phyloP scores from a whole-genome alignment of 176 grass and related monocot genomes.

The Musa troglodytarum region DNA sequence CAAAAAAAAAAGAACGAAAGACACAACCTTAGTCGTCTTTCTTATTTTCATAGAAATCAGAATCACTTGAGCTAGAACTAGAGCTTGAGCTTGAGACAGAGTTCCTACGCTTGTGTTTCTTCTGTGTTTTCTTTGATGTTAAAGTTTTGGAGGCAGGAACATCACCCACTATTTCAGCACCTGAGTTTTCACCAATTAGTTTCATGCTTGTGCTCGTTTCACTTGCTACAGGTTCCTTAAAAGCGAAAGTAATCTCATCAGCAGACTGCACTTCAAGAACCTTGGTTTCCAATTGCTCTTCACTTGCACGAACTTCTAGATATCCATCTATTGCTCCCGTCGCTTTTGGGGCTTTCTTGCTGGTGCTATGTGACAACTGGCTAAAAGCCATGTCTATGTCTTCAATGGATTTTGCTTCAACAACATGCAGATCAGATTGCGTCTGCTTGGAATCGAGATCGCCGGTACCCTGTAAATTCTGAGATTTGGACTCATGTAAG shows the following conservation, averaged over 20 bases:
- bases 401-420: conserved; percentile 60
- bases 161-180: background rate
- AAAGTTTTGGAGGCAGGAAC: background rate
- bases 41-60: conserved; percentile 1
- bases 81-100: background rate
- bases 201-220: background rate
- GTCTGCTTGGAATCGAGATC: conserved; percentile 15
- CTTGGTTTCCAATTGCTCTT: background rate
- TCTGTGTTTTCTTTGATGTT: background rate
- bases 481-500: background rate
- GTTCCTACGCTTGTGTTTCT: background rate
- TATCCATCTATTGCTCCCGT: background rate
- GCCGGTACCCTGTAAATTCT: background rate
- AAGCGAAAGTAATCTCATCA: background rate
- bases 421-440: conserved; percentile 27
- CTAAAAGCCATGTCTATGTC: conserved; percentile 43
- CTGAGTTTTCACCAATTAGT: background rate
- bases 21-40: background rate
- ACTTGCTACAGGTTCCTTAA: background rate
- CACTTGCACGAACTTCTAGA: too few species aligned
- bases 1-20: background rate
- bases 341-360: conserved; percentile 26
- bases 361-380: conserved; percentile 17
- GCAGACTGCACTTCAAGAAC: conserved; percentile 13
- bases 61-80: conserved; percentile 4